Conservation (phyloP, 208 protist species). For the Trypanosoma caninum region DNA sequence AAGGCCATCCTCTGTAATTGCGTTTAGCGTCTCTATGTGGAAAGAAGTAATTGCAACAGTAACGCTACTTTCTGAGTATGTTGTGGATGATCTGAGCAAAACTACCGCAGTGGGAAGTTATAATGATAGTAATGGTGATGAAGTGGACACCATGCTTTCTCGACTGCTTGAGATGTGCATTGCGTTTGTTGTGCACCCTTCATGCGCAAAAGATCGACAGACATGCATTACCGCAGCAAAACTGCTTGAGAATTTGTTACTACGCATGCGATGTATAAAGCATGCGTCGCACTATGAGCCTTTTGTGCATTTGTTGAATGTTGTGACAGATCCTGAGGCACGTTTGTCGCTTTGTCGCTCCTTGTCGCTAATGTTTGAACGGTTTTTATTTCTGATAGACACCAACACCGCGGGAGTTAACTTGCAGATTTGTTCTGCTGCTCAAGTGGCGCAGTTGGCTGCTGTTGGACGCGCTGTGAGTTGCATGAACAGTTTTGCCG, state of each 20-base stretch:
- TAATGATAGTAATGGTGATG: too few species aligned
- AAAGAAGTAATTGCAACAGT: conserved; percentile 82
- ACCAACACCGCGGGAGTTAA: background rate
- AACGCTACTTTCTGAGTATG: conserved; percentile 43
- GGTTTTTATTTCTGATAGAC: background rate
- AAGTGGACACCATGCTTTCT: conserved; percentile 45
- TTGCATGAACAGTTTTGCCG: conserved; percentile 77
- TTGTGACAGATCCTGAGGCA: conserved; percentile 66
- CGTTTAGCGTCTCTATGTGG: conserved; percentile 81
- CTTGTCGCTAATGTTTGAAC: conserved; percentile 21
- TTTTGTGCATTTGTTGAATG: conserved; percentile 75
- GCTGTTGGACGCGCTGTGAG: conserved; percentile 57
- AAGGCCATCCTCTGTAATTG: conserved; percentile 43
- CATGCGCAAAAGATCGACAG: conserved; percentile 55
- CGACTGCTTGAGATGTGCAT: conserved; percentile 78
- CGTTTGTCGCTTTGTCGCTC: conserved; percentile 54
- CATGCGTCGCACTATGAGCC: conserved; percentile 51
- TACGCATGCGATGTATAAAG: conserved; percentile 22
- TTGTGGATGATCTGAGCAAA: conserved; percentile 1
- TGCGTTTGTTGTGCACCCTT: conserved; percentile 72
- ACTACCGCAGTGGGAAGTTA: too few species aligned
- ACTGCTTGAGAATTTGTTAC: conserved; percentile 28
- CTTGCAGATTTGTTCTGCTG: background rate
- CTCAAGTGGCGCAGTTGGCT: conserved; percentile 37
- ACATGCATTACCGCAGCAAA: conserved; percentile 45